Evolutionary conservation across 1,284 basidiomycete species (phyloP), one percentile per base, ranked within the genome.

Genomic region (Irpex rosettiformis): DNA sequence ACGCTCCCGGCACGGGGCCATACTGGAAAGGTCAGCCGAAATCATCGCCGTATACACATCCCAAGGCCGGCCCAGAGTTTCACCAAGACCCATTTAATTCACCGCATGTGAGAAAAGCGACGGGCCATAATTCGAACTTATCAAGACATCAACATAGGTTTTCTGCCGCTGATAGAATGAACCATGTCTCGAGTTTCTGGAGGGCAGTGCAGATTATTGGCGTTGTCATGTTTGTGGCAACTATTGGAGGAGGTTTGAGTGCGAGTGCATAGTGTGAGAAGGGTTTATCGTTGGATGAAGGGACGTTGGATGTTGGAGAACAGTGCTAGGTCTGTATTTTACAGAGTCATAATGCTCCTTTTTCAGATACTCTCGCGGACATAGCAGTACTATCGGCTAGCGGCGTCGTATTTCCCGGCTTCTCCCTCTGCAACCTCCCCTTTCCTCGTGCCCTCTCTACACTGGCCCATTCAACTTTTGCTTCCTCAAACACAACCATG

Each of bases 361-460:
- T n/a, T n/a, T n/a, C n/a, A n/a, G n/a, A n/a, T n/a, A n/a, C n/a
- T n/a, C n/a, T n/a, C n/a, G n/a, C n/a, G n/a, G n/a, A 37, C 30
- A 37, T 8, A 37, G 8, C 30, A 10, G 30, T 16, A 37, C 16
- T 37, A 16, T 37, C 30, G 22, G 6, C 24, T 27, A 28, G 27
- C 1, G 48, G 22, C 16, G 7, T 51, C 7, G 2, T 29, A 16
- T 24, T 45, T 3, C 28, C 45, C 22, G 30, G 25, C 61, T 67
- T 73, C 72, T 88, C 86, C 63, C 86, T 75, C 54, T 76, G 76
- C 59, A 89, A 65, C 57, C 88, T 72, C 1, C 88, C 87, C 66
- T 88, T 89, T 4, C 88, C 87, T 62, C 88, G 70, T 37, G 83
- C 84, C 62, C 77, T 61, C 45, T 91, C 86, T 2, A 93, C 88